phyloP scores from a whole-genome alignment of 495 filamentous ascomycete genomes.

The Lindgomyces ingoldianus region DNA sequence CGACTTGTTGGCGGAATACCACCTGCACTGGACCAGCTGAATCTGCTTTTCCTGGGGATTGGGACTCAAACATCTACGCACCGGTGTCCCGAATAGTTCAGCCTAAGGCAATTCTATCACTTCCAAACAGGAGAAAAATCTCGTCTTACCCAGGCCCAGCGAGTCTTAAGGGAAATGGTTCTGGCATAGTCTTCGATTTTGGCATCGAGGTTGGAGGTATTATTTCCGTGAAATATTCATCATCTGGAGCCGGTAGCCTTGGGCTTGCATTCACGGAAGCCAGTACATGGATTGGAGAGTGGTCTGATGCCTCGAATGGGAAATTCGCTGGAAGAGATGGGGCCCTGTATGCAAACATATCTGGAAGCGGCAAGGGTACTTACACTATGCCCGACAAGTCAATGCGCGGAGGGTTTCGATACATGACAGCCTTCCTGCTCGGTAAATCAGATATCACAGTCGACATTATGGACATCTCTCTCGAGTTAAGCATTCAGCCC shows the following conservation, averaged over 20 bases:
- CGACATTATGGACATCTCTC: slow-evolving; percentile 37
- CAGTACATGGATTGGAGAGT: slow-evolving; percentile 62
- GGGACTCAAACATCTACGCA: slow-evolving; percentile 63
- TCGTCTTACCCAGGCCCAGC: slow-evolving; percentile 40
- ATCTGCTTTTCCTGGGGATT: slow-evolving; percentile 58
- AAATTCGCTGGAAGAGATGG: slow-evolving; percentile 55
- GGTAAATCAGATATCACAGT: slow-evolving; percentile 45
- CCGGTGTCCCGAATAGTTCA: slow-evolving; percentile 56
- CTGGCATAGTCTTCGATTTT: slow-evolving; percentile 58
- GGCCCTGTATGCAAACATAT: slow-evolving; percentile 56
- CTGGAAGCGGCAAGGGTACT: slow-evolving; percentile 46
- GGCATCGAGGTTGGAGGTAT: slow-evolving; percentile 62
- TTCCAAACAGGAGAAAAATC: slow-evolving; percentile 40
- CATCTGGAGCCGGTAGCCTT: slow-evolving; percentile 51
- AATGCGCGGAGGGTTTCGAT: slow-evolving; percentile 63
- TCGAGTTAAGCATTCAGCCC: slow-evolving; percentile 61
- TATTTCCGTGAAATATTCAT: slow-evolving; percentile 52
- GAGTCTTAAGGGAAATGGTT: slow-evolving; percentile 50
- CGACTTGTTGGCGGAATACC: slow-evolving; percentile 58
- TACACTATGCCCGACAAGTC: slow-evolving; percentile 57
- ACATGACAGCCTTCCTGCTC: slow-evolving; percentile 58
- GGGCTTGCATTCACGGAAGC: slow-evolving; percentile 65
- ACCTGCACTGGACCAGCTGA: slow-evolving; percentile 55
- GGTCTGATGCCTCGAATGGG: slow-evolving; percentile 61
- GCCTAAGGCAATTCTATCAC: slow-evolving; percentile 51